Percentiles rank a stretch among this genome's conserved stretches.
Conservation (phyloP, 1,284 basidiomycete species). For the Sphaerobolus stellatus region DNA sequence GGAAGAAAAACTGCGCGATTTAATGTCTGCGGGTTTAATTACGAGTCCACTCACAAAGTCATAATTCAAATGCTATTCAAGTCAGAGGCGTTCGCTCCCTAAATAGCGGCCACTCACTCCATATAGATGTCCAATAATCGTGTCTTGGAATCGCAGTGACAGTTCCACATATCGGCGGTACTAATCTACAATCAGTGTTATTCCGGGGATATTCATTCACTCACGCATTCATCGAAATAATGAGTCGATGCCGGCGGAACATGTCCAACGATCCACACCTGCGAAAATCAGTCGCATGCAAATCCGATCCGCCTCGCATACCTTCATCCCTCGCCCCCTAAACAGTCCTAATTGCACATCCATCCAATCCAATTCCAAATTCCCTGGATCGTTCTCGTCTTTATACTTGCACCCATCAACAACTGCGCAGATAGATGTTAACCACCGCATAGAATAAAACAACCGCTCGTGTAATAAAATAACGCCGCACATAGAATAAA, state of each 20-base stretch:
- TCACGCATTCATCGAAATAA: constrained; percentile 84
- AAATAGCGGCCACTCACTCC: constrained; percentile 53
- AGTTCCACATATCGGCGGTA: constrained; percentile 83
- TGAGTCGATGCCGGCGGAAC: constrained; percentile 79
- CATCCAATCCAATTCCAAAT: constrained; percentile 87
- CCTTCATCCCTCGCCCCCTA: constrained; percentile 77
- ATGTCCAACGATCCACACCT: constrained; percentile 63
- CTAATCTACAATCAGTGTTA: constrained; percentile 34
- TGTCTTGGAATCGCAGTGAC: constrained; percentile 83
- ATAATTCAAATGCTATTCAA: constrained; percentile 67
- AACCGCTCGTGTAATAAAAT: too few relatives aligned
- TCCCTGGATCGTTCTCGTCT: constrained; percentile 69
- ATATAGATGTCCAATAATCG: constrained; percentile 85
- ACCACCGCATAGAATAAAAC: too few relatives aligned
- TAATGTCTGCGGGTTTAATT: constrained; percentile 14
- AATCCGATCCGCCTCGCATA: constrained; percentile 26
- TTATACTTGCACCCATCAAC: constrained; percentile 67
- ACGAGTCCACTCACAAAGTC: constrained; percentile 55
- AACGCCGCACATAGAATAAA: too few relatives aligned
- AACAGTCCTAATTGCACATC: constrained; percentile 80
- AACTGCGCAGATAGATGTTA: constrained; percentile 35
- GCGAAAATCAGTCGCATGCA: constrained; percentile 8
- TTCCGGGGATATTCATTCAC: constrained; percentile 26
- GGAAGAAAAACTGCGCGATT: constrained; percentile 55
- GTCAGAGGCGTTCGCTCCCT: not conserved